phyloP scores from a whole-genome alignment of 2,329 filamentous ascomycete species.

The Ascocoryne sarcoides region DNA sequence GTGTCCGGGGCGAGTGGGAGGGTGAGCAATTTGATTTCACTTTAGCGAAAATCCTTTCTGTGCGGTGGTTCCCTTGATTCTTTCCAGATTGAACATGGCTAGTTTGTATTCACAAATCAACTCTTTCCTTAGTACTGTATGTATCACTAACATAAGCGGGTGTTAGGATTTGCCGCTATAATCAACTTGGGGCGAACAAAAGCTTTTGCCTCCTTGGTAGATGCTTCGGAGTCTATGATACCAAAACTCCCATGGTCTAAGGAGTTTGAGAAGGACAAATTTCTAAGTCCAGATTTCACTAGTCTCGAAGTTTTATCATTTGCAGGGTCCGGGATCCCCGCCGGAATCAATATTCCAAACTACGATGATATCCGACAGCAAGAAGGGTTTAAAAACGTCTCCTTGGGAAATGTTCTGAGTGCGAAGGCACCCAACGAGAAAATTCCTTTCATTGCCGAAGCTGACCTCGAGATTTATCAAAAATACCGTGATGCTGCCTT shows the following conservation, averaged over 20 bases:
- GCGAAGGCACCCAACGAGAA: conserved; percentile 89
- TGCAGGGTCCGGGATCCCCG: conserved; percentile 53
- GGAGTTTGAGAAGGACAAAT: conserved; percentile 94
- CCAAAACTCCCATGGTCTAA: conserved; percentile 80
- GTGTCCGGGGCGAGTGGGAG: conserved; percentile 76
- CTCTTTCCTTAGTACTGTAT: background rate
- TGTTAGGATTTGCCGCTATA: conserved; percentile 56
- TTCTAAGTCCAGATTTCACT: conserved; percentile 91
- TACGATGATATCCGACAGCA: conserved; percentile 73
- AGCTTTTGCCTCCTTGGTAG: conserved; percentile 79
- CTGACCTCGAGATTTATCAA: conserved; percentile 59
- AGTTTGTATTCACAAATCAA: too few species aligned
- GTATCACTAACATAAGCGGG: conserved; percentile 1
- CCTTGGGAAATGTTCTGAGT: conserved; percentile 82
- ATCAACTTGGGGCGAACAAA: conserved; percentile 86
- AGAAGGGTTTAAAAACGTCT: conserved; percentile 88
- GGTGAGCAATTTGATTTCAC: conserved; percentile 33
- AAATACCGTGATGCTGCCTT: conserved; percentile 82
- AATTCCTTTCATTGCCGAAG: conserved; percentile 77
- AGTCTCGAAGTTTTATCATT: conserved; percentile 88
- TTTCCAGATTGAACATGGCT: too few species aligned
- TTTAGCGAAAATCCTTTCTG: background rate
- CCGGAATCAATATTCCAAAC: conserved; percentile 61
- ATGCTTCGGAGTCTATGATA: conserved; percentile 73
- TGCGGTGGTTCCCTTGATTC: background rate